Evolutionary conservation across 495 filamentous ascomycete genomes (phyloP).

Genomic region (Pyronema omphalodes): DNA sequence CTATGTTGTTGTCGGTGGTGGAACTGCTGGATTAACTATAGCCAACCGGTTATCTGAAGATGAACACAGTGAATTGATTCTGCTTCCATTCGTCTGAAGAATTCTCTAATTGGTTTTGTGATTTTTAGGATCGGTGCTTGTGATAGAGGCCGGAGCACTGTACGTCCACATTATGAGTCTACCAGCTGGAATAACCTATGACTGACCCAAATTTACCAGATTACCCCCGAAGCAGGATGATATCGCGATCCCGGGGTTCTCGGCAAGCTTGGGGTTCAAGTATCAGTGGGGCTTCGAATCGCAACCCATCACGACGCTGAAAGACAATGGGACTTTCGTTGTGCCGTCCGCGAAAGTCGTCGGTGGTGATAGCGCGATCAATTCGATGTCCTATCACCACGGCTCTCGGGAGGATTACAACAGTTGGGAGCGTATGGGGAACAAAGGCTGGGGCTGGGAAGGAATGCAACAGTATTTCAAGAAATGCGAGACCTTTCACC

Average conservation of each 20-base stretch:
- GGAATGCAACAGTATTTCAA: slow-evolving; percentile 40
- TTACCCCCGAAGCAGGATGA: not conserved
- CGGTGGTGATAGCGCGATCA: slow-evolving; percentile 29
- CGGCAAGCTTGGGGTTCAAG: not conserved
- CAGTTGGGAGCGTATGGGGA: slow-evolving; percentile 40
- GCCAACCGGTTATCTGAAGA: slow-evolving; percentile 30
- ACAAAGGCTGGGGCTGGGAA: slow-evolving; percentile 45
- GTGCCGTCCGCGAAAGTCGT: slow-evolving; percentile 29
- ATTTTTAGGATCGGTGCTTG: slow-evolving; percentile 26
- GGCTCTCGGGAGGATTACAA: slow-evolving; percentile 35
- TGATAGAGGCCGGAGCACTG: slow-evolving; percentile 30
- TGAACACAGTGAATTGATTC: slow-evolving; percentile 11
- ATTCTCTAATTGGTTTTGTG: not conserved
- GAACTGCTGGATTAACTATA: slow-evolving; percentile 33
- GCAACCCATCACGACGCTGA: not conserved
- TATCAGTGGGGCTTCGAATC: not conserved
- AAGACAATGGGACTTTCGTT: slow-evolving; percentile 21
- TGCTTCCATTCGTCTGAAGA: too few relatives aligned
- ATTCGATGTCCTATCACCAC: slow-evolving; percentile 31
- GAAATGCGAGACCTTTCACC: slow-evolving; percentile 32
- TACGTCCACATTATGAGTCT: slow-evolving; percentile 1
- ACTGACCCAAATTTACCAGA: not conserved
- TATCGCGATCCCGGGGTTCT: not conserved
- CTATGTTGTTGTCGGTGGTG: slow-evolving; percentile 37
- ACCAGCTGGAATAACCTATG: not conserved